Base-by-base conservation (phyloP, 768 basidiomycete species). In the Naganishia randhawae region DNA sequence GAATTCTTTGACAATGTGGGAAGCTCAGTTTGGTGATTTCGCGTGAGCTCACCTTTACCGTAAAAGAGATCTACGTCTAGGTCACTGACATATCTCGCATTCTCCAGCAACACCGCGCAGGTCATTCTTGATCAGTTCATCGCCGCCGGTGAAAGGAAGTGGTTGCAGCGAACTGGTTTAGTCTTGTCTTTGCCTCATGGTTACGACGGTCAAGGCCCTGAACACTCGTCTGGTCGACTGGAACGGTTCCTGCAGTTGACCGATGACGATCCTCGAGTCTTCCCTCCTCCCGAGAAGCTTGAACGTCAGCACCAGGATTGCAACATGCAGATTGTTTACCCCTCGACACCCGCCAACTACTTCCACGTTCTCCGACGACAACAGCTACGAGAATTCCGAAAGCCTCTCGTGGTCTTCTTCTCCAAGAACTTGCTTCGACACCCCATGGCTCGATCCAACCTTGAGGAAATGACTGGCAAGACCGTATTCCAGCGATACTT, bases 111-210 rank as follows among this genome's bases (percentile, higher is more conserved):
- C 83, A 94, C 91, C 73, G 95, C 94, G 2, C 95, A 97, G 80
- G 89, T 88, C 79, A 95, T 98, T 80, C 96, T 99, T 74, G 95
- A 99, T 77, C 96, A 99, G 81, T 99, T 97, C 83, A 91, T 99
- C 71, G 92, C 93, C 25, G 88, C 95, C 29, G 95, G 96, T 45
- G 95, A 99, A 82, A 84, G 93, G 71, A 99, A 99, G 80, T 99
- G 95, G 95, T 77, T 97, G 50, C 95, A 98, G 81, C 87, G 95
- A 68, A 89, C 87, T 41, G 95, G 95, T 29, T 78, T 98, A 70
- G 91, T 94, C 41, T 84, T 98, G 82, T 89, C 81, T 75, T 81
- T 96, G 63, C 93, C 92, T 9, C 96, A 97, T 78, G 96, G 95
- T 37, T 99, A 92, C 81, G 95, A 99, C 80, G 95, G 95, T 19